These are phyloP conservation scores for Phytophthora sp. DNA, from an alignment of 352 stramenopile species.

Conservation along the genomic window DNA sequence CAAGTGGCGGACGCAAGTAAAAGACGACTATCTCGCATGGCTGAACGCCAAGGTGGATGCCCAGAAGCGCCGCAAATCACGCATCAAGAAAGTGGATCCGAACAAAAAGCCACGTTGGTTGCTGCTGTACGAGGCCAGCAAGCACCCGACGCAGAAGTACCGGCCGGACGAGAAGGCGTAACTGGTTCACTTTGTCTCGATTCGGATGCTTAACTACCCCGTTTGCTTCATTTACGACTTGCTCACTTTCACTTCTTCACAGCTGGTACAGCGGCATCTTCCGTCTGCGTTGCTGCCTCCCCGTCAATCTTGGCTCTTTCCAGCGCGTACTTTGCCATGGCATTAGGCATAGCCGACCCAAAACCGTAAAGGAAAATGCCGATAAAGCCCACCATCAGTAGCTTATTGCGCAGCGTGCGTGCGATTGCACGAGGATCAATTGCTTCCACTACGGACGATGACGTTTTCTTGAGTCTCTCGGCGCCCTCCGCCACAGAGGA, in stretches of 20 bases:
- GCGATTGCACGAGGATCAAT: slow-evolving; percentile 57
- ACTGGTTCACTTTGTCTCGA: slow-evolving; percentile 21
- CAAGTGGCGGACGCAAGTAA: slow-evolving; percentile 71
- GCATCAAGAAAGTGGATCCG: slow-evolving; percentile 50
- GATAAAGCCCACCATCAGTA: slow-evolving; percentile 63
- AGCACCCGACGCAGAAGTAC: slow-evolving; percentile 41
- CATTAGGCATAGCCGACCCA: slow-evolving; percentile 60
- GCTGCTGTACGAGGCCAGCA: slow-evolving; percentile 72
- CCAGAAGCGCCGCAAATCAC: slow-evolving; percentile 49
- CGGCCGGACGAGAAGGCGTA: slow-evolving; percentile 39
- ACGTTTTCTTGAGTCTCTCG: slow-evolving; percentile 58
- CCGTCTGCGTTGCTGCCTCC: slow-evolving; percentile 22
- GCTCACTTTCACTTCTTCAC: slow-evolving; percentile 33
- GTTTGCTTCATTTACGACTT: slow-evolving; percentile 10
- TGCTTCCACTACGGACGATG: slow-evolving; percentile 50
- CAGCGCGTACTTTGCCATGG: slow-evolving; percentile 73
- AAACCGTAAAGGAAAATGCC: slow-evolving; percentile 82
- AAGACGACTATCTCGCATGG: slow-evolving; percentile 80
- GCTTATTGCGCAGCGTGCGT: slow-evolving; percentile 57
- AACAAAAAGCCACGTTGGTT: slow-evolving; percentile 74
- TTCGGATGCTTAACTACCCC: slow-evolving; percentile 19
- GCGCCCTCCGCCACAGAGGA: slow-evolving; percentile 45
- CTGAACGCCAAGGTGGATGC: slow-evolving; percentile 65
- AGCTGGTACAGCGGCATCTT: not conserved
- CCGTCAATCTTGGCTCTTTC: slow-evolving; percentile 67